These are phyloP conservation scores for Acarospora socialis DNA, from an alignment of 2,329 filamentous ascomycete species.

Conservation along the genomic window DNA sequence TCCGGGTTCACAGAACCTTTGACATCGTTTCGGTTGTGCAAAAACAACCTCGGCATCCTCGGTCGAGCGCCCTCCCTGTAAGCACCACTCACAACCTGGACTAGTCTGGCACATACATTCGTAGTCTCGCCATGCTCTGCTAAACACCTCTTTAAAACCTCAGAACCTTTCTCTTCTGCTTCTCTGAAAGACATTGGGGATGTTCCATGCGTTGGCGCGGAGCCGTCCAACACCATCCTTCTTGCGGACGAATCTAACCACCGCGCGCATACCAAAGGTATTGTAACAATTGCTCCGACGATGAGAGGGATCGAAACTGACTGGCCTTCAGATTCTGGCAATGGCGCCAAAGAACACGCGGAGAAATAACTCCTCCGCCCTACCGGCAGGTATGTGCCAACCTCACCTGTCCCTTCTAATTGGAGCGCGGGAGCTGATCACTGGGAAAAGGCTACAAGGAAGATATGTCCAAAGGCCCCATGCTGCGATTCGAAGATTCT, in stretches of 20 bases:
- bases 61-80: no score
- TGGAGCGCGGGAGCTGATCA: neutral
- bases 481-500: constrained; percentile 54
- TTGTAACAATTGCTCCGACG: neutral
- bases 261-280: neutral
- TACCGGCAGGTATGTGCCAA: constrained; percentile 10
- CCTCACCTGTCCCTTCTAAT: constrained; percentile 1
- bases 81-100: no score
- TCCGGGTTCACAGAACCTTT: no score
- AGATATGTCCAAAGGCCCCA: constrained; percentile 46
- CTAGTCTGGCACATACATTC: no score
- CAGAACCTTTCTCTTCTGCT: neutral
- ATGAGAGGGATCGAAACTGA: neutral
- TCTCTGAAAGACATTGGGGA: constrained; percentile 2
- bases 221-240: constrained; percentile 1
- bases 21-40: no score
- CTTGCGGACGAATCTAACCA: neutral
- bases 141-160: no score
- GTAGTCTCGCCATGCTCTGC: no score
- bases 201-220: constrained; percentile 9
- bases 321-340: constrained; percentile 2
- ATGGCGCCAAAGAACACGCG: constrained; percentile 10
- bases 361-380: constrained; percentile 8
- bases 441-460: constrained; percentile 45
- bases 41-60: no score